Base-by-base conservation (phyloP, 2,329 filamentous ascomycete species). In the Fusarium pilosicola region DNA sequence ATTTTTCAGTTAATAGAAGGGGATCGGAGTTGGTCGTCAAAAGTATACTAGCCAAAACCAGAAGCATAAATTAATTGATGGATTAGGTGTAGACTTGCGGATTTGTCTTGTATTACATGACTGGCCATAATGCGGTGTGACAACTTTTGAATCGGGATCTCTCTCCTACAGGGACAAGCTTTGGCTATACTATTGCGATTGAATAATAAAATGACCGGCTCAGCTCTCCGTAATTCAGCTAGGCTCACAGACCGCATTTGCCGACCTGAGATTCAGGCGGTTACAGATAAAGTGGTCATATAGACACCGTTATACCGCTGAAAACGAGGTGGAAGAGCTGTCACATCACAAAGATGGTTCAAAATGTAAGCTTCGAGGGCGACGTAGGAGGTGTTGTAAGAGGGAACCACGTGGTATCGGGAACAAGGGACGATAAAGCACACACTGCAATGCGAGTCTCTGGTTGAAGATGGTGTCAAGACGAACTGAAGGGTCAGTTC, bases 391-490 rank as follows among this genome's bases (percentile, higher is more conserved):
- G 62, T 39, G 54, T 45, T 26, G 34, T 45, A 41, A 38, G 46
- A 55, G 26, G 28, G 52, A 64, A 51, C 68, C 71, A 74, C 71
- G 71, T 74, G 71, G 71, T 74, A 60, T 48, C 59, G 55, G 67
- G 71, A 74, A 71, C 71, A 72, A 71, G 71, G 71, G 49, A 72
- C 58, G 42, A 64, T 48, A 46, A 45, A 64, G 41, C 32, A 67
- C 38, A 68, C 32, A 36, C 41, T 63, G 49, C 44, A 70, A 30
- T 36, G 49, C 46, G 54, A 60, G 28, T 54, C 41, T 52, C 18
- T 22, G 39, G n/a, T 17, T 34, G 18, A 63, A 60, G 41, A 44
- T 69, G 54, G 67, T 72, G 67, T 58, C 39, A 58, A 42, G 18
- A 20, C 28, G 22, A 46, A 60, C 32, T 71, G 57, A 49, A 70